Base-by-base conservation (phyloP, 2,329 filamentous ascomycete species). In the Salinomyces thailandicus region DNA sequence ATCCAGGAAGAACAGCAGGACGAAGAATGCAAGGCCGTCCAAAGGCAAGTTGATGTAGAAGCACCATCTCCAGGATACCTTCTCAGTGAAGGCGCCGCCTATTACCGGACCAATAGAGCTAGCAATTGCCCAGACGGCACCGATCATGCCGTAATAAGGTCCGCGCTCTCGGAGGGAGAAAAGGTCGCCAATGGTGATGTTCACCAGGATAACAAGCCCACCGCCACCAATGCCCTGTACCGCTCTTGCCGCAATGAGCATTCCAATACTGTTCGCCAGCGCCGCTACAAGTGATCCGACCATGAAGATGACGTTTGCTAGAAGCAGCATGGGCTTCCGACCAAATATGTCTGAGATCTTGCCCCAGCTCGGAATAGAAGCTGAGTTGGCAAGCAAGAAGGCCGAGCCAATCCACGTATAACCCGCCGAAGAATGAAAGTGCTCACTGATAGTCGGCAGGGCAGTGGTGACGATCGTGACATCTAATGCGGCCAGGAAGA, bases 291-390 rank as follows among this genome's bases (percentile, higher is more conserved):
- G 56, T 20, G 72, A 77, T 16, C 74, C 75, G 12, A 76, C 55
- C 37, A 81, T 68, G 60, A 81, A 82, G 16, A 77, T 59, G 13
- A 68, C 58, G 40, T 78, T 77, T 13, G 75, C 75, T 3, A 70
- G 47, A 11, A 81, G 59, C 18, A 81, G 60, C 33, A 78, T 67
- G 9, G 69, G 70, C 48, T 81, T 82, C 27, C 78, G 65, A 2
- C 78, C 77, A 60, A 73, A 81, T 39, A 81, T 80, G 45, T 81
- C 78, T 30, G 72, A 75, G 15, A 79, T 59, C 49, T 79, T 79
- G 15, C 74, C 73, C 72, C 74, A 78, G 19, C 72, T 63, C 2
- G 72, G 72, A 2, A 71, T 70, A 14, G 69, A 58, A 1, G 67
- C 67, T 3, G 67, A 59, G 42, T 63, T 64, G 27, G 63, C 64